These are phyloP conservation scores for Fusarium floridanum DNA, from an alignment of 2,329 filamentous ascomycete genomes.

Conservation along the genomic window DNA sequence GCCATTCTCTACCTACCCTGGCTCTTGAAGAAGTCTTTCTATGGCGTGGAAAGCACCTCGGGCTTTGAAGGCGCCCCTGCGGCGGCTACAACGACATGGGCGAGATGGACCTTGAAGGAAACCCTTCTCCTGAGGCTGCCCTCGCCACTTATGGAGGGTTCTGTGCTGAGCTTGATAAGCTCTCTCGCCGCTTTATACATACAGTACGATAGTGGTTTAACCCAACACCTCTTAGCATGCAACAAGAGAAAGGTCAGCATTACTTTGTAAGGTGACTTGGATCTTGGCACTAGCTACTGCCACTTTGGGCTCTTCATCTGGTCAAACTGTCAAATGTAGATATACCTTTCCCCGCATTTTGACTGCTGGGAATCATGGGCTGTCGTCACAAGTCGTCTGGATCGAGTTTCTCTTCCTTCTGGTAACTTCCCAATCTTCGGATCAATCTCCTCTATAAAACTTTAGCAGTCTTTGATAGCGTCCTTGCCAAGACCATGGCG, in stretches of 20 bases:
- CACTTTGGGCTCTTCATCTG: too few relatives aligned
- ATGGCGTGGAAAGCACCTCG: too few relatives aligned
- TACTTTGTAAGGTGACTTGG: too few relatives aligned
- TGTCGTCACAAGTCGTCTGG: background rate
- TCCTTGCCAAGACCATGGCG: background rate
- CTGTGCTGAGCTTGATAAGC: background rate
- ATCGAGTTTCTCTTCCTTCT: background rate
- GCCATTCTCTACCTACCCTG: too few relatives aligned
- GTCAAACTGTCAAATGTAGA: background rate
- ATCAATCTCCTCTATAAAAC: background rate
- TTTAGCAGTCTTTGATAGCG: background rate
- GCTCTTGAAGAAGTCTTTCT: too few relatives aligned
- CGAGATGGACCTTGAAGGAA: background rate
- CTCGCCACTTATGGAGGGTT: background rate
- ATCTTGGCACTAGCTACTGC: too few relatives aligned
- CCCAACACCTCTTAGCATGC: too few relatives aligned
- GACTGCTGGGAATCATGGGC: background rate
- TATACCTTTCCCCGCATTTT: background rate
- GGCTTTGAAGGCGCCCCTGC: background rate
- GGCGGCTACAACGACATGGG: background rate
- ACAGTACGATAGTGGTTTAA: too few relatives aligned
- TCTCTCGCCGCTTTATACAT: background rate
- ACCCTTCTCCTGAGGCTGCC: background rate
- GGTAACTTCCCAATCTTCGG: background rate
- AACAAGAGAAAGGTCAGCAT: background rate